A percentile compares a stretch with the other conserved stretches of the same genome.
Conservation (phyloP, 2,329 filamentous ascomycete genomes). For the Diplodia sapinea region DNA sequence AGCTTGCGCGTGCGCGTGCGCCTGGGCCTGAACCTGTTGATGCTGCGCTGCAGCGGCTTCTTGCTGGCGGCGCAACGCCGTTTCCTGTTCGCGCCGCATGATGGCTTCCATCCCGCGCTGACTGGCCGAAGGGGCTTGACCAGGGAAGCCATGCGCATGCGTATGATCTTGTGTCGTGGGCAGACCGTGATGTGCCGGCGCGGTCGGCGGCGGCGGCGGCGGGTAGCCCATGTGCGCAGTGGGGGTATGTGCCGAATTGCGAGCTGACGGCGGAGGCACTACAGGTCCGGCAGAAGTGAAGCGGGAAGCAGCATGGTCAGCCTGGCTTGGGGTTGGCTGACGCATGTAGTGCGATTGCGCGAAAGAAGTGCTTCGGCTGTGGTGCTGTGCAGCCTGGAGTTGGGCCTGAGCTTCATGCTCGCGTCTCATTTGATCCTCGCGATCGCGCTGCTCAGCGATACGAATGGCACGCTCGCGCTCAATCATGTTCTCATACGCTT, state of each 20-base stretch:
- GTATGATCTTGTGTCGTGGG: constrained; percentile 6
- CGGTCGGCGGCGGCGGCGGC: constrained; percentile 26
- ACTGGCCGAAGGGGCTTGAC: constrained; percentile 17
- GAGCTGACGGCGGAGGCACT: constrained; percentile 9
- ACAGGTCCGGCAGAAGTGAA: constrained; percentile 21
- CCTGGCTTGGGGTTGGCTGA: constrained; percentile 25
- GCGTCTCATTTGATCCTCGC: constrained; percentile 19
- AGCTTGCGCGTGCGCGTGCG: constrained; percentile 27
- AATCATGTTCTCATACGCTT: constrained; percentile 21
- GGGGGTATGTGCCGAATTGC: constrained; percentile 23
- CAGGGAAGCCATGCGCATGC: neutral
- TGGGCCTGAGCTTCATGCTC: constrained; percentile 27
- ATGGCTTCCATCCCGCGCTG: constrained; percentile 28
- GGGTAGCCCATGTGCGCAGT: constrained; percentile 28
- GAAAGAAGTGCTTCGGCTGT: constrained; percentile 19
- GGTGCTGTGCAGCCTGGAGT: constrained; percentile 11
- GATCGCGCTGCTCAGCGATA: constrained; percentile 24
- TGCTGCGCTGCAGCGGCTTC: constrained; percentile 15
- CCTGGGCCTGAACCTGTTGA: constrained; percentile 20
- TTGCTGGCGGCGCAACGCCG: constrained; percentile 8
- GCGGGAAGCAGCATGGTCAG: constrained; percentile 26
- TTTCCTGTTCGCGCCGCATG: constrained; percentile 17
- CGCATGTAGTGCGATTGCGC: constrained; percentile 24
- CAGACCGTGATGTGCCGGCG: constrained; percentile 17
- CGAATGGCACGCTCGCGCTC: constrained; percentile 26